A percentile compares a stretch with the other conserved stretches of the same genome.
Evolutionary conservation across 2,329 filamentous ascomycete genomes (phyloP).

Genomic region (Nannizziopsis barbatae): DNA sequence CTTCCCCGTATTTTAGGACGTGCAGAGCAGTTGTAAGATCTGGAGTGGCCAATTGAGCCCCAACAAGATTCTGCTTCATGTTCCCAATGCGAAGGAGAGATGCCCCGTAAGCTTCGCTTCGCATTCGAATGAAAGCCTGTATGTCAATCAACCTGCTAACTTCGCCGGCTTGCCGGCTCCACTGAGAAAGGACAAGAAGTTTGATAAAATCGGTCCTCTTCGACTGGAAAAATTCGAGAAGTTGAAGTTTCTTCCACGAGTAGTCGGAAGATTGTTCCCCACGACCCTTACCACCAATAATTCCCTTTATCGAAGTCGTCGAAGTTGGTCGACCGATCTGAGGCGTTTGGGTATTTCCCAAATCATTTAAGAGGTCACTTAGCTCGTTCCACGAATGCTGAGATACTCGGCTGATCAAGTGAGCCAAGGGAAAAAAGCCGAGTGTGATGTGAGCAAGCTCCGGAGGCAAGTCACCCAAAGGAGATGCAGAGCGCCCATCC

Average conservation of each 20-base stretch:
- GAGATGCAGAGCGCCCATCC: not conserved
- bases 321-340: conserved; percentile 28
- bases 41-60: conserved; percentile 71
- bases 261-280: conserved; percentile 45
- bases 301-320: conserved; percentile 20
- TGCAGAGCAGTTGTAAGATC: conserved; percentile 85
- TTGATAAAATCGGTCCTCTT: conserved; percentile 86
- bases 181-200: conserved; percentile 77
- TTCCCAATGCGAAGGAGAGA: conserved; percentile 55
- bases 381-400: conserved; percentile 76
- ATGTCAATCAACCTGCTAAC: conserved; percentile 85
- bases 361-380: conserved; percentile 54
- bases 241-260: conserved; percentile 59
- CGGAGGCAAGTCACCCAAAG: conserved; percentile 33
- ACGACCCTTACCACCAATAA: conserved; percentile 3
- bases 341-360: conserved; percentile 57
- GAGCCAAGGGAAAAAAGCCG: conserved; percentile 64
- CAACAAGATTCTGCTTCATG: conserved; percentile 60
- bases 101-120: conserved; percentile 49
- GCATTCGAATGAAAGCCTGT: conserved; percentile 58
- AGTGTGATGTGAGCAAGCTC: conserved; percentile 58
- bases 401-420: conserved; percentile 64
- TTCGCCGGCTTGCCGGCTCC: conserved; percentile 67
- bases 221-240: conserved; percentile 68
- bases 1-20: conserved; percentile 65